Evolutionary conservation across 2,329 filamentous ascomycete species (phyloP).

Genomic region (Aureobasidium subglaciale): DNA sequence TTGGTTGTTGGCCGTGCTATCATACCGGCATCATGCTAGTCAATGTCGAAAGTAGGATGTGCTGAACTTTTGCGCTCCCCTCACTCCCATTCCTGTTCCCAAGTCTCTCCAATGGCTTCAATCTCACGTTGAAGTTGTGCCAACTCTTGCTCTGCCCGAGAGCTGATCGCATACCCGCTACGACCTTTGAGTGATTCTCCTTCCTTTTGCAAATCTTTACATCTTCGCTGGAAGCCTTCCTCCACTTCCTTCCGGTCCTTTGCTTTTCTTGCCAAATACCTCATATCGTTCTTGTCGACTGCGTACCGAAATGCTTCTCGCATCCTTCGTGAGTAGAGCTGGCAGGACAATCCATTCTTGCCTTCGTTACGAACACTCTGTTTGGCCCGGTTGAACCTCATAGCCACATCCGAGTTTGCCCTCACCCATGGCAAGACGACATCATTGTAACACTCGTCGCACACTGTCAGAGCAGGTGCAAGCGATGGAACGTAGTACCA

Average conservation of each 20-base stretch:
- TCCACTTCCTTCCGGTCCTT: constrained; percentile 53
- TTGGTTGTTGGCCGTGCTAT: neutral
- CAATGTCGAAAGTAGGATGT: neutral
- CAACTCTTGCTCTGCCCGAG: constrained; percentile 49
- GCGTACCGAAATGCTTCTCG: constrained; percentile 62
- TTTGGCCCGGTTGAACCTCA: constrained; percentile 57
- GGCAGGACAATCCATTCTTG: constrained; percentile 46
- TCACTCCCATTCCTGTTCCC: constrained; percentile 44
- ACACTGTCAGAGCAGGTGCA: constrained; percentile 73
- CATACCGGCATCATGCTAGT: neutral
- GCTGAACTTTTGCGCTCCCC: neutral
- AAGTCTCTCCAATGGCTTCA: constrained; percentile 43
- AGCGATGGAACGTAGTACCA: constrained; percentile 71
- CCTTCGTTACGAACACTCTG: constrained; percentile 49
- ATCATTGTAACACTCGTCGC: constrained; percentile 77
- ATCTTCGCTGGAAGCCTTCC: constrained; percentile 49
- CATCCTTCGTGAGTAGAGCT: constrained; percentile 77
- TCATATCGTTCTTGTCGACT: constrained; percentile 59
- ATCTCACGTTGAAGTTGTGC: constrained; percentile 48
- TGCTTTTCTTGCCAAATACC: constrained; percentile 56
- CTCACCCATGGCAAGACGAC: constrained; percentile 64
- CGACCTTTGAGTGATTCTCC: constrained; percentile 34
- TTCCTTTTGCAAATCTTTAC: constrained; percentile 30
- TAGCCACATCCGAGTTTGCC: constrained; percentile 49
- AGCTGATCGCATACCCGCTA: constrained; percentile 25